These are phyloP conservation scores for Stagonosporopsis chrysanthemi DNA, from an alignment of 2,329 filamentous ascomycete genomes.

Conservation along the genomic window DNA sequence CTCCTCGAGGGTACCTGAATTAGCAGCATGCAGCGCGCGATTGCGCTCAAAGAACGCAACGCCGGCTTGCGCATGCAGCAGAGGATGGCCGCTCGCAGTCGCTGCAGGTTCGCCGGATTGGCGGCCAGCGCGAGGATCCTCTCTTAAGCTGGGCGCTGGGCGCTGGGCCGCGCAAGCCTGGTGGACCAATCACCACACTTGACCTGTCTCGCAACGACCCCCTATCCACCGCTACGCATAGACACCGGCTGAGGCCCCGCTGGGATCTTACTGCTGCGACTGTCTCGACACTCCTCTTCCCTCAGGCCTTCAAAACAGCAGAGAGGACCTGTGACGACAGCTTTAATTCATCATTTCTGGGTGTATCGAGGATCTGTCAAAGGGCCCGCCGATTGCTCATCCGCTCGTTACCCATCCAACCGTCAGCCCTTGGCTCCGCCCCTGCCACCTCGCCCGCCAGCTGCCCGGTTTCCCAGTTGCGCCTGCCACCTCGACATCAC, in stretches of 20 bases:
- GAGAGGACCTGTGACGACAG: conserved; percentile 26
- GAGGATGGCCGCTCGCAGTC: conserved; percentile 10
- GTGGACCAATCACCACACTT: conserved; percentile 31
- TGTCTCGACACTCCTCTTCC: conserved; percentile 33
- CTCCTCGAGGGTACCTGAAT: conserved; percentile 16
- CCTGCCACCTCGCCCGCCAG: conserved; percentile 31
- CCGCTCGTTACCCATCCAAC: conserved; percentile 39
- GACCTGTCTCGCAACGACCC: conserved; percentile 42
- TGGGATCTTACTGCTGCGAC: conserved; percentile 29
- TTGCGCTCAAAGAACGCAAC: conserved; percentile 7
- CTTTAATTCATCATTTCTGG: conserved; percentile 23
- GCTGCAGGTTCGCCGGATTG: conserved; percentile 3
- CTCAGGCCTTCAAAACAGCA: conserved; percentile 33
- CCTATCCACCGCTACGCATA: conserved; percentile 33
- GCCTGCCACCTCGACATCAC: conserved; percentile 31
- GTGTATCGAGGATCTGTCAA: conserved; percentile 28
- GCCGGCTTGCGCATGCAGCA: conserved; percentile 6
- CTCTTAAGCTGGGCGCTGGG: conserved; percentile 19
- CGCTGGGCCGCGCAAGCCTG: conserved; percentile 19
- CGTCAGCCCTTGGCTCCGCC: conserved; percentile 31
- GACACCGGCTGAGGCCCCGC: conserved; percentile 28
- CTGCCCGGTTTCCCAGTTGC: conserved; percentile 44
- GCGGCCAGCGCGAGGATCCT: conserved; percentile 14
- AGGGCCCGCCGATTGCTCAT: conserved; percentile 37
- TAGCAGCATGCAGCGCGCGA: conserved; percentile 16